phyloP scores from a whole-genome alignment of 23 red algal genomes.

The Pyropia haitanensis region DNA sequence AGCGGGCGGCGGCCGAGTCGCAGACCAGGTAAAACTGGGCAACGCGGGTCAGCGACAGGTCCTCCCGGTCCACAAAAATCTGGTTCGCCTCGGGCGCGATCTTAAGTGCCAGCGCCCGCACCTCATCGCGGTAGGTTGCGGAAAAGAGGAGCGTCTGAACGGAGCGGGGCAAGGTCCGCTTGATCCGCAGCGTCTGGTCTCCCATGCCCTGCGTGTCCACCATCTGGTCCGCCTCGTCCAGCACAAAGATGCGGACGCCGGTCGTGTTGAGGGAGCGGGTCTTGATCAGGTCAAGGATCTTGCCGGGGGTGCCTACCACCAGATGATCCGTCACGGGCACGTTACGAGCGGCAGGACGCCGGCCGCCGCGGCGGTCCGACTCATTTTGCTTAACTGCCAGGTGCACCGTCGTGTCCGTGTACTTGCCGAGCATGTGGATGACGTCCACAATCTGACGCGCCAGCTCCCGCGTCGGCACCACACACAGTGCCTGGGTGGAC shows the following conservation, averaged over 20 bases:
- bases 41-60: conserved; percentile 71
- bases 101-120: conserved; percentile 52
- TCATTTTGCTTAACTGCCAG: conserved; percentile 77
- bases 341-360: conserved; percentile 2
- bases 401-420: conserved; percentile 41
- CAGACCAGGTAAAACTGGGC: conserved; percentile 86
- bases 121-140: conserved; percentile 80
- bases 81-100: conserved; percentile 80
- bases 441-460: conserved; percentile 86
- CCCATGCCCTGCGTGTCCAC: conserved; percentile 92
- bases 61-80: conserved; percentile 87
- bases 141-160: conserved; percentile 91
- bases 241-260: conserved; percentile 74
- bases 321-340: conserved; percentile 52
- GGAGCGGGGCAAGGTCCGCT: conserved; percentile 29
- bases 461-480: conserved; percentile 92
- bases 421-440: conserved; percentile 68
- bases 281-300: conserved; percentile 77
- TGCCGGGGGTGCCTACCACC: conserved; percentile 85
- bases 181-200: conserved; percentile 92
- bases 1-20: conserved; percentile 49
- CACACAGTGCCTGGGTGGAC: conserved; percentile 75
- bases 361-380: conserved; percentile 33
- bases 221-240: conserved; percentile 98
- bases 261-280: conserved; percentile 34